Evolutionary conservation across 306 rosid species (phyloP), one percentile per base, ranked within the genome.

Genomic region (Begonia loranthoides): DNA sequence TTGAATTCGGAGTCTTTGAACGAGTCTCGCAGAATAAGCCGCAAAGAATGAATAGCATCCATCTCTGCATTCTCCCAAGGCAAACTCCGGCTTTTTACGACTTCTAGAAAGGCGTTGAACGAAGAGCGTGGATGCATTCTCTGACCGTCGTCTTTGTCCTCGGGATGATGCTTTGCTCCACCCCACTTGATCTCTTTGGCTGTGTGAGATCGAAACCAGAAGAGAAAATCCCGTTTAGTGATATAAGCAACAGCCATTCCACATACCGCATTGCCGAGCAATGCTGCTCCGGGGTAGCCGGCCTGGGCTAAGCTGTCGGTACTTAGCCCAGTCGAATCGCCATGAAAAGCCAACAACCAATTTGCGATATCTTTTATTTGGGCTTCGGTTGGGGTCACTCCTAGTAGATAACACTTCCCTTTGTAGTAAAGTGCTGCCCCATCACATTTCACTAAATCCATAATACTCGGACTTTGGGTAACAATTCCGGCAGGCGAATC

Each of bases 101-200:
- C 99, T 79, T 92, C 99, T 56, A 92, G 17, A 64, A 92, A 92
- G 10, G 99, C 99, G 79, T 86, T 78, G 72, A 92, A 92, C 3
- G 99, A 92, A 58, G 99, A 92, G 14, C 99, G 87, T 1, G 99
- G 99, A 68, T 92, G 87, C 99, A 92, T 92, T 77, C 87, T 74
- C 76, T 74, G 99, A 22, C 94, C 94, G 57, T 86, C 96, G 68
- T 92, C 99, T 79, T 80, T 92, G 67, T 92, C 99, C 78, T 80
- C 82, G 0, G 99, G 99, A 47, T 92, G 99, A 71, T 92, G 99
- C 81, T 92, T 92, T 38, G 99, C 99, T 13, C 99, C 99, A 60
- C 99, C 99, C 99, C 99, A 92, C 60, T 86, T 92, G 50, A 86
- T 41, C 79, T 92, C 99, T 60, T 92, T 83, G 0, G 65, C 99